These are phyloP conservation scores for Gaertneriomyces semiglobifer DNA, from an alignment of 192 early-diverging fungal species.

Conservation along the genomic window DNA sequence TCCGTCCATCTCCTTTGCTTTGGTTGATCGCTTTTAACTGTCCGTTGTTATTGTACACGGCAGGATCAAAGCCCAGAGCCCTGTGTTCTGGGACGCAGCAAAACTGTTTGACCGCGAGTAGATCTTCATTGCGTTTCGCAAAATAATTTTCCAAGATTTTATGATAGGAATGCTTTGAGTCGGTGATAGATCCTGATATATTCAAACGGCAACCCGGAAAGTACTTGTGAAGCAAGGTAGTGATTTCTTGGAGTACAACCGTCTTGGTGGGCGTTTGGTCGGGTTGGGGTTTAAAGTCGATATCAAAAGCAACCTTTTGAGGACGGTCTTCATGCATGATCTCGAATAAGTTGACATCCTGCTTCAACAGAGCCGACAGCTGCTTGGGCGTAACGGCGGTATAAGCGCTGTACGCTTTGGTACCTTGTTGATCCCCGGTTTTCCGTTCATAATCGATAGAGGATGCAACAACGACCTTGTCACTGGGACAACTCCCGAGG, in stretches of 20 bases:
- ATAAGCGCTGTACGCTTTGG: background rate
- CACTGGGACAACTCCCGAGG: background rate
- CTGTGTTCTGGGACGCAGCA: no score
- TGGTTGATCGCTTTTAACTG: constrained; percentile 25
- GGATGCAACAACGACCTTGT: constrained; percentile 2
- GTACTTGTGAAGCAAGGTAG: no score
- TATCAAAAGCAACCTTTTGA: constrained; percentile 4
- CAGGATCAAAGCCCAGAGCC: constrained; percentile 12
- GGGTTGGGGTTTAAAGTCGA: no score
- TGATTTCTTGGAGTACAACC: no score
- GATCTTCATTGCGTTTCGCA: no score
- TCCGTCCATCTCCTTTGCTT: background rate
- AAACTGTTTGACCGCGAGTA: no score
- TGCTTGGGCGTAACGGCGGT: background rate
- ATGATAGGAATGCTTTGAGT: no score
- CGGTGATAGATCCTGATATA: no score
- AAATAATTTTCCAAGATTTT: constrained; percentile 20
- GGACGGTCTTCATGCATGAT: background rate
- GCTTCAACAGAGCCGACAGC: background rate
- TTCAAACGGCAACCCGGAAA: no score
- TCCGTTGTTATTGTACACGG: constrained; percentile 14
- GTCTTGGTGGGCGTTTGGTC: no score
- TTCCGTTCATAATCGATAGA: background rate
- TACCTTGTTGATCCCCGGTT: no score
- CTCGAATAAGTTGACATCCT: background rate